A percentile compares a stretch with the other conserved stretches of the same genome.
These are phyloP conservation scores for Neofusicoccum parvum DNA, from an alignment of 2,329 filamentous ascomycete species.

Conservation along the genomic window DNA sequence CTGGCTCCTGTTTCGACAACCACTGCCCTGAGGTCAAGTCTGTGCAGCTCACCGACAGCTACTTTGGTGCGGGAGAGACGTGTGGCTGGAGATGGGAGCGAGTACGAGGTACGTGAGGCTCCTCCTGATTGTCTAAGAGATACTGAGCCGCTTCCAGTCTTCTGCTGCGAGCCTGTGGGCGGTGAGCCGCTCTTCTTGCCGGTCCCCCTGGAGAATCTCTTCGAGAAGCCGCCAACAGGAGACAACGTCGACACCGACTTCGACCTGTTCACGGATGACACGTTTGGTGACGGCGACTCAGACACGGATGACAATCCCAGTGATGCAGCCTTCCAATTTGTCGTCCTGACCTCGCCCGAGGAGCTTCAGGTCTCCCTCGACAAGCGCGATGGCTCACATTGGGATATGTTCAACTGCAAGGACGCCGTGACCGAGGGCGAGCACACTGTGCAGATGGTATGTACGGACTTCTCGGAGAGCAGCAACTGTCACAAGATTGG, in stretches of 20 bases:
- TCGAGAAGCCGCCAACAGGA: constrained; percentile 36
- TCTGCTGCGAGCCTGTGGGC: constrained; percentile 36
- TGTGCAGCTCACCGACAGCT: constrained; percentile 32
- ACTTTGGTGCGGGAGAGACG: constrained; percentile 31
- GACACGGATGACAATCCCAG: constrained; percentile 27
- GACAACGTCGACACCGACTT: constrained; percentile 36
- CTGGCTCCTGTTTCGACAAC: constrained; percentile 38
- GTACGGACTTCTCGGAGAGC: constrained; percentile 35
- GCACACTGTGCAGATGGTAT: constrained; percentile 44
- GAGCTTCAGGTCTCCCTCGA: constrained; percentile 39
- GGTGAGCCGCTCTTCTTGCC: constrained; percentile 39
- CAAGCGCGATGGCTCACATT: constrained; percentile 50
- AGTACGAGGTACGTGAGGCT: constrained; percentile 13
- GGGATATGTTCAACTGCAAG: constrained; percentile 46
- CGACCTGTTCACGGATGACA: constrained; percentile 26
- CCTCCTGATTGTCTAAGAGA: no score
- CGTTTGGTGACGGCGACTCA: constrained; percentile 20
- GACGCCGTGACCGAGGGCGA: constrained; percentile 30
- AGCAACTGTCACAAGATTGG: constrained; percentile 45
- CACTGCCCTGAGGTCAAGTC: constrained; percentile 32
- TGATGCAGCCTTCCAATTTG: constrained; percentile 37
- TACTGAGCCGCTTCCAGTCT: constrained; percentile 19
- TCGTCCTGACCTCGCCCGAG: constrained; percentile 37
- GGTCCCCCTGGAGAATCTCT: constrained; percentile 40
- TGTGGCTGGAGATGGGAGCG: constrained; percentile 25